A percentile compares a stretch with the other conserved stretches of the same genome.
These are phyloP conservation scores for Boletales sp. DNA, from an alignment of 768 basidiomycete genomes.

Conservation along the genomic window DNA sequence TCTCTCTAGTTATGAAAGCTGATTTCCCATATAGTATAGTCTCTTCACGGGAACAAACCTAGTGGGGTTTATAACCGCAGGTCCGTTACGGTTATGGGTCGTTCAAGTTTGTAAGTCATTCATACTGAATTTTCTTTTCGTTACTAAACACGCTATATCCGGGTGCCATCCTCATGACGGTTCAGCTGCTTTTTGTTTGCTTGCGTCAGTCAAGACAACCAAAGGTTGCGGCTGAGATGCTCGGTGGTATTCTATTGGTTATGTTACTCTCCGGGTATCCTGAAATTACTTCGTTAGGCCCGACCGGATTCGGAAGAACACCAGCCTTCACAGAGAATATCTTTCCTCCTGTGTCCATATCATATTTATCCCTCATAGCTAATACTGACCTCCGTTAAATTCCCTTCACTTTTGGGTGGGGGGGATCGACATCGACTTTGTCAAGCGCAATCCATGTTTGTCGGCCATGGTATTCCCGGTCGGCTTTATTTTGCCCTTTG, in stretches of 20 bases:
- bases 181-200: constrained; percentile 64
- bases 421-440: constrained; percentile 76
- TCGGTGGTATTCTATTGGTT: constrained; percentile 76
- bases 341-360: constrained; percentile 66
- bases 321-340: constrained; percentile 85
- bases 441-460: constrained; percentile 69
- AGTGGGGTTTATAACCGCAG: constrained; percentile 52
- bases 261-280: constrained; percentile 31
- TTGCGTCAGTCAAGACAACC: constrained; percentile 79
- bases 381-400: constrained; percentile 86
- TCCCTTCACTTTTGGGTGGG: constrained; percentile 96
- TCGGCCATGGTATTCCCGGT: constrained; percentile 69
- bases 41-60: constrained; percentile 75
- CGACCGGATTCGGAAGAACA: constrained; percentile 71
- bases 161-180: constrained; percentile 81
- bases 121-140: not conserved
- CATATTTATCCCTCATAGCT: constrained; percentile 82
- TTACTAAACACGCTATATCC: not conserved
- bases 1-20: not conserved
- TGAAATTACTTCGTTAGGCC: constrained; percentile 19
- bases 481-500: constrained; percentile 87
- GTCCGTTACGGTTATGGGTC: constrained; percentile 76
- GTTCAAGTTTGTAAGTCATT: constrained; percentile 63
- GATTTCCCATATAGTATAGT: constrained; percentile 49
- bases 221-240: constrained; percentile 75